phyloP scores from a whole-genome alignment of 805 yeast genomes.

The Starmerella apicola region DNA sequence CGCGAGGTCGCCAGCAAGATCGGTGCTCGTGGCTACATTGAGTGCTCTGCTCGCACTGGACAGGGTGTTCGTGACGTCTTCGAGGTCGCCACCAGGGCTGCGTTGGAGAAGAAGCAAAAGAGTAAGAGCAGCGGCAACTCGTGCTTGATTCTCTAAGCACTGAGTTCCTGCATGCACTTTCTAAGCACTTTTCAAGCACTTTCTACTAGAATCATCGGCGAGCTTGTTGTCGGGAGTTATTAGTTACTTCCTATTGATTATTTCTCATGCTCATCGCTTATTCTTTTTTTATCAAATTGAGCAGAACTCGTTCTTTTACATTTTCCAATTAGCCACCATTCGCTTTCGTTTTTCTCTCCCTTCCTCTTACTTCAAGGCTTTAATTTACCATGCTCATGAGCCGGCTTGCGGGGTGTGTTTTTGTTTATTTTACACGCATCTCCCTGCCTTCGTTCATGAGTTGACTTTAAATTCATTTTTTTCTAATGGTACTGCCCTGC shows the following conservation, averaged over 20 bases:
- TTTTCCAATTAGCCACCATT: too few species aligned
- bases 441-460: too few species aligned
- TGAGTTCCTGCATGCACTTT: not conserved
- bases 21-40: conserved; percentile 75
- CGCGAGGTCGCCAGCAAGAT: conserved; percentile 78
- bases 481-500: too few species aligned
- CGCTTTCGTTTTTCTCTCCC: too few species aligned
- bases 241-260: not conserved
- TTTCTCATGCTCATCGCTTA: too few species aligned
- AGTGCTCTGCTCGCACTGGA: conserved; percentile 79
- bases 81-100: conserved; percentile 85
- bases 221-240: not conserved
- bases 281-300: too few species aligned
- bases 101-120: conserved; percentile 34
- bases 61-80: conserved; percentile 88
- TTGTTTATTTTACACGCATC: too few species aligned
- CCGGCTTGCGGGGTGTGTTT: too few species aligned
- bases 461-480: too few species aligned
- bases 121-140: conserved; percentile 15
- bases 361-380: too few species aligned
- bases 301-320: too few species aligned
- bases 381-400: too few species aligned
- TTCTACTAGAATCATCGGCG: not conserved
- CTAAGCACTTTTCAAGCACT: not conserved
- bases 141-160: conserved; percentile 14